These are phyloP conservation scores for Thoreauomyces humboldtii DNA, from an alignment of 192 early-diverging fungal genomes.

Conservation along the genomic window DNA sequence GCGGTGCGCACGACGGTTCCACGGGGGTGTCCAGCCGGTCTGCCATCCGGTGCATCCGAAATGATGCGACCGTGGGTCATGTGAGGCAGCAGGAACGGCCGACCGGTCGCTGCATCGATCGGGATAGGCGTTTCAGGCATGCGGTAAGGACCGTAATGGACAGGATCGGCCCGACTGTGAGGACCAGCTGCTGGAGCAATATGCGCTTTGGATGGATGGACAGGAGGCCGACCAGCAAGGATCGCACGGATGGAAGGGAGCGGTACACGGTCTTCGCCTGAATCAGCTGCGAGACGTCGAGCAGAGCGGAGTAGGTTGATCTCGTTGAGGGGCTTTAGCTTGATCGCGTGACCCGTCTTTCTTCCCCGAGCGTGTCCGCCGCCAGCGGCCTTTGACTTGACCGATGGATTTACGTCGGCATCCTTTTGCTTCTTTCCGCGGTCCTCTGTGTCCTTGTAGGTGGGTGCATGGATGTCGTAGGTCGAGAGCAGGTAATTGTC, in stretches of 20 bases:
- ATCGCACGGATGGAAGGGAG: conserved; percentile 21
- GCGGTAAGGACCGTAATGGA: neutral
- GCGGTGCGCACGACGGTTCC: conserved; percentile 1
- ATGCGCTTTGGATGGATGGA: neutral
- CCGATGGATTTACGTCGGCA: neutral
- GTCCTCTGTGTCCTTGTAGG: conserved; percentile 3
- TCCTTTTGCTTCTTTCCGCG: neutral
- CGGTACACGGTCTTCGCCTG: conserved; percentile 8
- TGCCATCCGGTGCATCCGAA: conserved; percentile 9
- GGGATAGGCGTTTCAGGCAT: neutral
- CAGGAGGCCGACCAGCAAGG: conserved; percentile 2
- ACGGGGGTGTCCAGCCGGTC: neutral
- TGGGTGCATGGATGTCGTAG: conserved; percentile 12
- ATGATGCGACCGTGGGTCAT: conserved; percentile 5
- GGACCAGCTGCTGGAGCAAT: conserved; percentile 13
- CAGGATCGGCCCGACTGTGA: neutral
- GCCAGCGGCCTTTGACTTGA: neutral
- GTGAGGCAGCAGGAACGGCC: neutral
- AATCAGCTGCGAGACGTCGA: conserved; percentile 1
- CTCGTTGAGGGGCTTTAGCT: conserved; percentile 19
- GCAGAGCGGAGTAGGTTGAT: conserved; percentile 5
- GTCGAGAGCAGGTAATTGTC: conserved; percentile 18
- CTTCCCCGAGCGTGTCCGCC: neutral
- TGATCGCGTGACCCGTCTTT: conserved; percentile 6
- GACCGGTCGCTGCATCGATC: neutral